Conservation (phyloP, 2,329 filamentous ascomycete species). For the Rhynchosporium secalis region DNA sequence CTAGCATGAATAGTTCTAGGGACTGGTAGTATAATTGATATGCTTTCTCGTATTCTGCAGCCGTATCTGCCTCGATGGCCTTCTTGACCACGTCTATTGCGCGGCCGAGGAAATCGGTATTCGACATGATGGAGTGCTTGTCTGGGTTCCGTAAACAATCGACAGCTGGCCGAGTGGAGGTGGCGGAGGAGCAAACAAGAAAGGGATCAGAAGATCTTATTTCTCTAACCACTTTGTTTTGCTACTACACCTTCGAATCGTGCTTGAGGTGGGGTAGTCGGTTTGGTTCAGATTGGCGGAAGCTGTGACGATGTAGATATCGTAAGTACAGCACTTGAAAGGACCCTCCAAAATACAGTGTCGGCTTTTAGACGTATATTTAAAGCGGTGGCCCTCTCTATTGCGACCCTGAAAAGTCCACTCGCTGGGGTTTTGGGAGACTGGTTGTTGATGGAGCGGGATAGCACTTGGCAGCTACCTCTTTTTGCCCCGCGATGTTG, state of each 20-base stretch:
- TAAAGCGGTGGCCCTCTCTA: not conserved
- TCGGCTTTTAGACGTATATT: not conserved
- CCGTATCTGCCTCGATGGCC: slow-evolving; percentile 94
- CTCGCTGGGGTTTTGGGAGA: slow-evolving; percentile 15
- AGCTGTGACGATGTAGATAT: not conserved
- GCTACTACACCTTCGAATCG: not conserved
- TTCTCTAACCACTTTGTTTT: not conserved
- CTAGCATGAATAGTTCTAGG: slow-evolving; percentile 97
- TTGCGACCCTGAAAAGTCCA: not conserved
- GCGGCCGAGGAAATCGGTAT: slow-evolving; percentile 93
- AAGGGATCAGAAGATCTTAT: not conserved
- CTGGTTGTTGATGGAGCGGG: slow-evolving; percentile 19
- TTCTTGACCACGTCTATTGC: slow-evolving; percentile 97
- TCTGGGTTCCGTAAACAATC: not conserved
- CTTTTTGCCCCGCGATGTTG: slow-evolving; percentile 29
- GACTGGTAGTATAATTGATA: slow-evolving; percentile 95
- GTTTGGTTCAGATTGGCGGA: not conserved
- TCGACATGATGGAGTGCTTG: slow-evolving; percentile 66
- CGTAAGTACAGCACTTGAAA: not conserved
- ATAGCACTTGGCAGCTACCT: slow-evolving; percentile 24
- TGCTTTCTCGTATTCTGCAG: slow-evolving; percentile 94
- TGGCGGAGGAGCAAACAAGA: not conserved
- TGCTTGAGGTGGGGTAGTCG: not conserved
- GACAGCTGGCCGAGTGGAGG: not conserved
- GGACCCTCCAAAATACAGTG: not conserved